phyloP scores from a whole-genome alignment of 83 land plant genomes.

The Thuja plicata region DNA sequence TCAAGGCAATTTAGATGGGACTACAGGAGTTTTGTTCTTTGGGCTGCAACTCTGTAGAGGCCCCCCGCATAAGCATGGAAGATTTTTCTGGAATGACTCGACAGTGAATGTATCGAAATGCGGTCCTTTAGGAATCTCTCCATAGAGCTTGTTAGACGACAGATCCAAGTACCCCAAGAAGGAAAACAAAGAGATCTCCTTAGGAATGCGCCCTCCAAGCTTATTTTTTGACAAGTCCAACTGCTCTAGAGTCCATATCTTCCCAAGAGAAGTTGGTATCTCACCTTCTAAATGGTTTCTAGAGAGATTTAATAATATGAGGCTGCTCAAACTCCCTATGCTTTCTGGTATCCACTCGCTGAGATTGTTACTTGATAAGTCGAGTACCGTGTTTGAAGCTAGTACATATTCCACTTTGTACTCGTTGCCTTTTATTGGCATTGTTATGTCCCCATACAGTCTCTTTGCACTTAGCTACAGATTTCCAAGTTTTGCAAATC shows the following conservation, averaged over 20 bases:
- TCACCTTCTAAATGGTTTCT: background rate
- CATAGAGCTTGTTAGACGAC: too few relatives aligned
- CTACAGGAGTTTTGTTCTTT: background rate
- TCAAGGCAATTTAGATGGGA: background rate
- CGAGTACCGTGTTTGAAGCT: background rate
- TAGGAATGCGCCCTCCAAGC: slow-evolving; percentile 23
- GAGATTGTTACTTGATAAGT: background rate
- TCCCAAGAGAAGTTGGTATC: background rate
- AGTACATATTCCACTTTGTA: background rate
- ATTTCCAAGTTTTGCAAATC: background rate
- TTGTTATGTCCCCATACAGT: background rate
- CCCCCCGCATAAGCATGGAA: background rate
- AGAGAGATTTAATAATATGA: background rate
- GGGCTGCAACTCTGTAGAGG: too few relatives aligned
- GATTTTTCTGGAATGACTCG: background rate
- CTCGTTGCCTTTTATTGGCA: background rate
- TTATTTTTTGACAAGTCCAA: slow-evolving; percentile 20
- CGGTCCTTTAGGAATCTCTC: too few relatives aligned
- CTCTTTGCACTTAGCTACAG: background rate
- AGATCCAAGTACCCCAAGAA: too few relatives aligned
- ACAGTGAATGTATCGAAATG: too few relatives aligned
- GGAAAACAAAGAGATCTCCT: slow-evolving; percentile 19
- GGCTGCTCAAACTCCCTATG: background rate
- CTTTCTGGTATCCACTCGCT: background rate
- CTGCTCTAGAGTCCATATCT: background rate